A percentile compares a stretch with the other conserved stretches of the same genome.
phyloP scores from a whole-genome alignment of 768 basidiomycete genomes.

The Collybiopsis confluens region DNA sequence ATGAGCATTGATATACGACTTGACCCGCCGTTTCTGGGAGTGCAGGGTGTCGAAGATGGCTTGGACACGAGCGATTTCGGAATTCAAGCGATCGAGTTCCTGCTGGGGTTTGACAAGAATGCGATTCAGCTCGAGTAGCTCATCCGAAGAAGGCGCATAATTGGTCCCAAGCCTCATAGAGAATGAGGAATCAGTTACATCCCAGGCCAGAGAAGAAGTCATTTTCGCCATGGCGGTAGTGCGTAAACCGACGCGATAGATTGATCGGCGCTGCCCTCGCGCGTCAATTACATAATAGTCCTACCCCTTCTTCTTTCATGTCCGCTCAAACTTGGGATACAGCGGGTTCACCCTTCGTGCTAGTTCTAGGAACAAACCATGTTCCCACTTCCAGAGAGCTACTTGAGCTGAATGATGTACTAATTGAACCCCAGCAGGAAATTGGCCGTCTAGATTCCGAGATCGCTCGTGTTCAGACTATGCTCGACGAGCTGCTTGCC shows the following conservation, averaged over 20 bases:
- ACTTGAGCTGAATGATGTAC: neutral
- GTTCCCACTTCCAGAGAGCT: neutral
- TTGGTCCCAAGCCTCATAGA: neutral
- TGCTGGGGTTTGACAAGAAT: neutral
- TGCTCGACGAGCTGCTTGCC: neutral
- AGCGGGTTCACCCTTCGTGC: too few species aligned
- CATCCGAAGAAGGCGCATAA: neutral
- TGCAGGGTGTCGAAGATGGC: neutral
- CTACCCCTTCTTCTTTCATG: too few species aligned
- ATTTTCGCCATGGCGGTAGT: too few species aligned
- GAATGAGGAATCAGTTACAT: neutral
- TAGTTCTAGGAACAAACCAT: neutral
- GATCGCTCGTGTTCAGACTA: neutral
- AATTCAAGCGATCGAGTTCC: neutral
- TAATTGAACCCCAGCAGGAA: neutral
- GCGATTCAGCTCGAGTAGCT: neutral
- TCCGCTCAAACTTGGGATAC: too few species aligned
- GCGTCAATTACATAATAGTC: too few species aligned
- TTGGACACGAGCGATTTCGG: neutral
- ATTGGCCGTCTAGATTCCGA: neutral
- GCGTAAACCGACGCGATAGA: too few species aligned
- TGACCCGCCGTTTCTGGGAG: neutral
- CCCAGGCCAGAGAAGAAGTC: neutral
- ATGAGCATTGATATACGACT: slow-evolving; percentile 14
- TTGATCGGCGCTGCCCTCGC: too few species aligned